phyloP scores from a whole-genome alignment of 441 rosid genomes.

The Theobroma grandiflorum region DNA sequence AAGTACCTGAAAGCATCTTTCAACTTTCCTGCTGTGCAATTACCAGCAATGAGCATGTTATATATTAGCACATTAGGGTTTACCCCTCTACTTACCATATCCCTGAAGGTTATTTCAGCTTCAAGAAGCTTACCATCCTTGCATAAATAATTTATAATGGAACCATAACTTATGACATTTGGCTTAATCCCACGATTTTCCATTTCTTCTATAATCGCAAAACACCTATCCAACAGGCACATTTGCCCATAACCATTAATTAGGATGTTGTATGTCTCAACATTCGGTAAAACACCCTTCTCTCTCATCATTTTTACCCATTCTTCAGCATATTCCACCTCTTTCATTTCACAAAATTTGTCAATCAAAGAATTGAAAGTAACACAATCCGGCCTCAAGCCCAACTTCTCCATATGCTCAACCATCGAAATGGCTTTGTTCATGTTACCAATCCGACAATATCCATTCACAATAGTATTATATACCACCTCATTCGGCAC shows the following conservation, averaged over 20 bases:
- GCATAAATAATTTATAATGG: conserved; percentile 73
- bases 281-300: conserved; percentile 62
- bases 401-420: conserved; percentile 58
- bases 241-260: conserved; percentile 78
- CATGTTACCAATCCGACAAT: conserved; percentile 59
- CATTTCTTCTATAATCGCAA: conserved; percentile 77
- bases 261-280: conserved; percentile 67
- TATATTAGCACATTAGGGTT: conserved; percentile 67
- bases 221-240: conserved; percentile 65
- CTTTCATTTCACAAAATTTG: conserved; percentile 58
- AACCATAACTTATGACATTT: conserved; percentile 73
- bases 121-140: conserved; percentile 77
- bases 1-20: conserved; percentile 65
- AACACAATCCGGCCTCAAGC: conserved; percentile 59
- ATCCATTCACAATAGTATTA: conserved; percentile 68
- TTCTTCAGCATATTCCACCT: conserved; percentile 64
- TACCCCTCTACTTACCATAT: conserved; percentile 71
- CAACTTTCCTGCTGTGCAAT: conserved; percentile 58
- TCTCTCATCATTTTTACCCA: conserved; percentile 69
- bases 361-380: conserved; percentile 67
- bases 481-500: conserved; percentile 57
- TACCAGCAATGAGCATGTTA: conserved; percentile 74
- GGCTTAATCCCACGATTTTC: conserved; percentile 61
- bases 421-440: conserved; percentile 52
- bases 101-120: conserved; percentile 70